Base-by-base conservation (phyloP, 805 yeast genomes). In the Komagataella ulmi region DNA sequence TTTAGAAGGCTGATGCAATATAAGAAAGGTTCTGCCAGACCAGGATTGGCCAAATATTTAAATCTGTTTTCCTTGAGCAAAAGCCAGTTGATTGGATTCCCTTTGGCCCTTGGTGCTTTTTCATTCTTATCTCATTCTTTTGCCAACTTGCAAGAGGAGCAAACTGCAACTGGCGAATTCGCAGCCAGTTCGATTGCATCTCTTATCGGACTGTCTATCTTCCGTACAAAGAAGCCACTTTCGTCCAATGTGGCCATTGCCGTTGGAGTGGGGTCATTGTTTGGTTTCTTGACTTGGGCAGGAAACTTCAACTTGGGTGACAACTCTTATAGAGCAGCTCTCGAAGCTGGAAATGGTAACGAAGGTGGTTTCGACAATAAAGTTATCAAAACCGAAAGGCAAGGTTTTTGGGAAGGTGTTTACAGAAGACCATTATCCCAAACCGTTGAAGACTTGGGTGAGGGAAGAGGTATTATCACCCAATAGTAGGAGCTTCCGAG, bases 371-470 rank as follows among this genome's bases (percentile, higher is more conserved):
- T 61, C 30, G 64, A 64, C 53, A 64, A 65, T 53, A 67, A 67
- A 18, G 58, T 70, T 50, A 71, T 64, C 49, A 65, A 63, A 50
- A 66, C 67, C 47, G 65, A 67, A 54, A 70, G 63, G 53, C 83
- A 78, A 61, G 81, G 81, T 44, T 85, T 85, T 69, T 88, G 89
- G 89, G 91, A 86, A 56, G 81, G 82, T 44, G 79, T 80, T 63
- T 78, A 81, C 70, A 82, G 96, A 73, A 78, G 86, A 61, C 95
- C 95, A 17, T 69, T 87, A 57, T 80, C 88, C 18, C 89, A 85
- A 68, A 85, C 95, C 7, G 77, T 84, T 24, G 83, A 79, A 55
- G 82, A 81, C 60, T 72, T 87, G 58, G 96, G 96, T 56, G 80
- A 69, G 57, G 83, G 83, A 51, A 71, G 83, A 63, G 82, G 83